A percentile compares a stretch with the other conserved stretches of the same genome.
phyloP scores from a whole-genome alignment of 805 yeast genomes.

The Wickerhamomyces sydowiorum region DNA sequence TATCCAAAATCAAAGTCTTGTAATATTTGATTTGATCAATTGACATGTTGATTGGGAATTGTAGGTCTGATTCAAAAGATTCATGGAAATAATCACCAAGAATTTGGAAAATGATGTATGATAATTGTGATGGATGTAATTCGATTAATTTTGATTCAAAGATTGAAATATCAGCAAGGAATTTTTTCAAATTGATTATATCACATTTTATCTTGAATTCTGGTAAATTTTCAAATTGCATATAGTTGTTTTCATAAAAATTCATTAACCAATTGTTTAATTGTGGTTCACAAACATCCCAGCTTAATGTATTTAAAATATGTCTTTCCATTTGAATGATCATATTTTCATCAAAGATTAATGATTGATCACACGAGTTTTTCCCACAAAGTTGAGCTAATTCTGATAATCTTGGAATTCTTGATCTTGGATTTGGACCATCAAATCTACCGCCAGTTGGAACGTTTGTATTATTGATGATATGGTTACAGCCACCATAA shows the following conservation, averaged over 20 bases:
- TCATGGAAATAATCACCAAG: slow-evolving; percentile 6
- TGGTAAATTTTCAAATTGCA: slow-evolving; percentile 24
- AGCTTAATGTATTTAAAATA: slow-evolving; percentile 61
- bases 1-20: slow-evolving; percentile 3
- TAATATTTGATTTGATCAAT: not conserved
- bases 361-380: slow-evolving; percentile 42
- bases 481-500: slow-evolving; percentile 70
- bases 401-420: slow-evolving; percentile 70
- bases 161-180: slow-evolving; percentile 41
- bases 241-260: slow-evolving; percentile 37
- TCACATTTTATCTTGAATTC: slow-evolving; percentile 24
- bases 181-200: slow-evolving; percentile 42
- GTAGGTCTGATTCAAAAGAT: slow-evolving; percentile 10
- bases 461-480: slow-evolving; percentile 42
- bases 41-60: slow-evolving; percentile 6
- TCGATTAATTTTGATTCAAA: slow-evolving; percentile 42
- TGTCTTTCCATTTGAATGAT: slow-evolving; percentile 85
- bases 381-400: slow-evolving; percentile 68
- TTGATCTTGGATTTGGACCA: slow-evolving; percentile 69
- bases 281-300: slow-evolving; percentile 68
- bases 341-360: slow-evolving; percentile 62
- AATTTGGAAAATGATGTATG: slow-evolving; percentile 17
- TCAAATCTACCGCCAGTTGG: slow-evolving; percentile 55
- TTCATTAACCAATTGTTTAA: slow-evolving; percentile 40
- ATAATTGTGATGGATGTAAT: slow-evolving; percentile 24